Conservation (phyloP, 495 filamentous ascomycete species). For the Neurospora sp. region DNA sequence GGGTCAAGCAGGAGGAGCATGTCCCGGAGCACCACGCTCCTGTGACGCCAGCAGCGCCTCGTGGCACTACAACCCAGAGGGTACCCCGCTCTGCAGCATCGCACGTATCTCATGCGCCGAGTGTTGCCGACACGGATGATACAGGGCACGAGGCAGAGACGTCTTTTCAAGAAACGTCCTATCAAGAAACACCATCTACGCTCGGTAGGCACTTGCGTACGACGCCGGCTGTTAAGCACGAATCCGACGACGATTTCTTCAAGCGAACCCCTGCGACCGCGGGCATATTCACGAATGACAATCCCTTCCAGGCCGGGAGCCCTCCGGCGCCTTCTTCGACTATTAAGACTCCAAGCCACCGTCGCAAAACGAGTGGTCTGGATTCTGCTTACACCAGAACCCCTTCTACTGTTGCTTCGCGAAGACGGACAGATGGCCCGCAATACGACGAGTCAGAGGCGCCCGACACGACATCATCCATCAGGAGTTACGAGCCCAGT, state of each 20-base stretch:
- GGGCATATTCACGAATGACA: conserved; percentile 72
- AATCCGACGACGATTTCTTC: conserved; percentile 32
- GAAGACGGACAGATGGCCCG: conserved; percentile 27
- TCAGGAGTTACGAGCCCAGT: background rate
- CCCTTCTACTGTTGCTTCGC: conserved; percentile 15
- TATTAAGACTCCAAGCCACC: conserved; percentile 31
- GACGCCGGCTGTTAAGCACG: conserved; percentile 36
- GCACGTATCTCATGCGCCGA: conserved; percentile 25
- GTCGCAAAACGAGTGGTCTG: conserved; percentile 26
- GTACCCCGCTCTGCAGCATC: conserved; percentile 35
- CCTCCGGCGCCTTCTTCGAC: conserved; percentile 23
- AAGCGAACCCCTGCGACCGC: conserved; percentile 36
- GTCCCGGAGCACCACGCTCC: conserved; percentile 31
- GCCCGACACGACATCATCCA: conserved; percentile 9
- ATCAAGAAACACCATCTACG: conserved; percentile 17
- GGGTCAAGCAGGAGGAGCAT: conserved; percentile 34
- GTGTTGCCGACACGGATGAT: conserved; percentile 37
- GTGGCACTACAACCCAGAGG: conserved; percentile 41
- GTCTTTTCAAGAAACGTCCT: background rate
- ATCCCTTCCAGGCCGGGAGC: conserved; percentile 85
- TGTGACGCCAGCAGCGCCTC: conserved; percentile 22
- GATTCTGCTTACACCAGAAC: conserved; percentile 16
- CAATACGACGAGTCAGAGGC: conserved; percentile 13
- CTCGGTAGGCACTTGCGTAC: conserved; percentile 18
- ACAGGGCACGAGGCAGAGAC: conserved; percentile 30